phyloP scores from a whole-genome alignment of 495 filamentous ascomycete genomes.

The Lineolata rhizophorae region DNA sequence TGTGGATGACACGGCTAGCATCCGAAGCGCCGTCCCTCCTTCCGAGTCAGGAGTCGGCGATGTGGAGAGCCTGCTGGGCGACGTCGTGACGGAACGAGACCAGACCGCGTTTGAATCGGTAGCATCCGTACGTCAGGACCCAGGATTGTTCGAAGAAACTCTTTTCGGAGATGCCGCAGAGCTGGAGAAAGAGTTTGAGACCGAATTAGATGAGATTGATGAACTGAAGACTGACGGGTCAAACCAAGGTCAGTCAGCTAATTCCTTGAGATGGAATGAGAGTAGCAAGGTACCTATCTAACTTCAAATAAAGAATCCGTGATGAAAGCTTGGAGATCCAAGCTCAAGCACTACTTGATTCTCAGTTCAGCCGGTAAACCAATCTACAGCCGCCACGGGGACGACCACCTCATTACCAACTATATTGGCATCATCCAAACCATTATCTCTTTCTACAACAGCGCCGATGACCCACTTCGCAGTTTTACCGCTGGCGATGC shows the following conservation, averaged over 20 bases:
- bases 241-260: slow-evolving; percentile 50
- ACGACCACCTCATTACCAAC: slow-evolving; percentile 65
- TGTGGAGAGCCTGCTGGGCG: slow-evolving; percentile 62
- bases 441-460: slow-evolving; percentile 91
- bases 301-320: slow-evolving; percentile 20
- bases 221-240: slow-evolving; percentile 34
- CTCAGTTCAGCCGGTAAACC: slow-evolving; percentile 95
- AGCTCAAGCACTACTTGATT: slow-evolving; percentile 91
- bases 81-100: slow-evolving; percentile 29
- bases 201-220: slow-evolving; percentile 61
- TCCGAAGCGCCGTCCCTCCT: slow-evolving; percentile 64
- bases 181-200: slow-evolving; percentile 37
- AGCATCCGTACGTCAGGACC: slow-evolving; percentile 31
- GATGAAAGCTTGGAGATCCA: slow-evolving; percentile 55
- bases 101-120: slow-evolving; percentile 38
- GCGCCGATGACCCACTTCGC: slow-evolving; percentile 46
- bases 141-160: slow-evolving; percentile 27
- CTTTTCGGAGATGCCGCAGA: slow-evolving; percentile 26
- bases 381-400: slow-evolving; percentile 86
- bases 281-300: slow-evolving; percentile 7
- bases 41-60: slow-evolving; percentile 50
- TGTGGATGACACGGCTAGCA: slow-evolving; percentile 57
- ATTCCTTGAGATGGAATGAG: slow-evolving; percentile 1
- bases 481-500: slow-evolving; percentile 68
- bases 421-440: slow-evolving; percentile 96